Evolutionary conservation across 148 eudicot species (phyloP), one percentile per base, ranked within the genome.

Genomic region (Chenopodium suecicum): DNA sequence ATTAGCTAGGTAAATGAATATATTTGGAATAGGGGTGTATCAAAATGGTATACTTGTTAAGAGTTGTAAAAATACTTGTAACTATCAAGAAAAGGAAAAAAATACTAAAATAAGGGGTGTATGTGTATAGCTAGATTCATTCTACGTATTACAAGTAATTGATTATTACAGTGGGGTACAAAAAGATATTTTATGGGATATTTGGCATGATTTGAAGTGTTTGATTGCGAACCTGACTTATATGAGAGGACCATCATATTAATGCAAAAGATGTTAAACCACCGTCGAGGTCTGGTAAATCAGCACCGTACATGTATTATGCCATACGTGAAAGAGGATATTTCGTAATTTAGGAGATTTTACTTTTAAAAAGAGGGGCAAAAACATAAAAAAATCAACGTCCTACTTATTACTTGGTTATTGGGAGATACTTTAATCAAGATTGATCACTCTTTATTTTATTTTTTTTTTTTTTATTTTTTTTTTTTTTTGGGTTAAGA

Each of bases 231-330:
- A 64, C 11, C 68, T 7, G 31, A 64, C 68, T 64, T 9, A 64
- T 64, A 23, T 64, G 54, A 50, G 72, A 69, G 72, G 72, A 27
- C 72, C 72, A 69, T 44, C 72, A 9, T 31, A 32, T 41, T 69
- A 32, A 69, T 69, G 72, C 12, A 29, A 29, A 3, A 32, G 44
- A 69, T 69, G n/a, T 69, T 4, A 13, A 32, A 19, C 46, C 72
- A 12, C 52, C 37, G 37, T 34, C 12, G 52, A 68, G 17, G 72
- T 7, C 44, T 69, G 14, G 0, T 69, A 41, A 7, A 31, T 44
- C 20, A 31, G 32, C 19, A 68, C 37, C 44, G 20, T 27, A 68
- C 72, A 68, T 68, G 20, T 69, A 69, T 9, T 32, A 69, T 69
- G 72, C 32, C 72, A 17, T 1, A 64, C 32, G 17, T 69, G 20